phyloP scores from a whole-genome alignment of 2,329 filamentous ascomycete genomes.

The Trichoderma breve region DNA sequence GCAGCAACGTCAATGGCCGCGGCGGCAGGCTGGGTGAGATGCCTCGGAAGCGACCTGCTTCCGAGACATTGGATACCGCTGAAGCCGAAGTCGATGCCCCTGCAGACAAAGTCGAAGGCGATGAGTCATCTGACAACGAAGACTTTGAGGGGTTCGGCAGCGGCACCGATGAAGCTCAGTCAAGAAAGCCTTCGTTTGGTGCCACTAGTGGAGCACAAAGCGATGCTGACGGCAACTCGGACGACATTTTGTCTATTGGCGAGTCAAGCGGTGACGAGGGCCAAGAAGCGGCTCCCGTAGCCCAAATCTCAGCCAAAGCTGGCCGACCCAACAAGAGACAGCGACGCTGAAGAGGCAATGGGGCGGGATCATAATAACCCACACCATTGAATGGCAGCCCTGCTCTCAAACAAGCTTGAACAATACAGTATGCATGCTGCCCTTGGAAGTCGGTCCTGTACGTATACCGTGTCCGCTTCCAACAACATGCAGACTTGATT shows the following conservation, averaged over 20 bases:
- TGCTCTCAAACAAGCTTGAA: not conserved
- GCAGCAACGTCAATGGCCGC: conserved; percentile 62
- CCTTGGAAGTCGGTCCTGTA: not conserved
- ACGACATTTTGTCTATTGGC: conserved; percentile 34
- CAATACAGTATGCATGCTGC: not conserved
- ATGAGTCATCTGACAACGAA: conserved; percentile 35
- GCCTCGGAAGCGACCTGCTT: conserved; percentile 71
- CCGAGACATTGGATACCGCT: conserved; percentile 48
- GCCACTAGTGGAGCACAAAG: conserved; percentile 34
- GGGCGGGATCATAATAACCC: not conserved
- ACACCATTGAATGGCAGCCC: not conserved
- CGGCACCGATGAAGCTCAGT: conserved; percentile 34
- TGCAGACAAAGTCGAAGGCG: conserved; percentile 30
- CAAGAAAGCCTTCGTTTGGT: conserved; percentile 33
- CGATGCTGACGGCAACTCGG: conserved; percentile 42
- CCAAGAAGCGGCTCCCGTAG: conserved; percentile 22
- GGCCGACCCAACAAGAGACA: conserved; percentile 29
- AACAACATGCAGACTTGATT: not conserved
- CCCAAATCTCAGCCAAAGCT: conserved; percentile 7
- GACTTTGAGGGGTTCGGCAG: conserved; percentile 41
- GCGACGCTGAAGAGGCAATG: conserved; percentile 25
- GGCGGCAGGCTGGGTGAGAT: conserved; percentile 83
- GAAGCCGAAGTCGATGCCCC: conserved; percentile 30
- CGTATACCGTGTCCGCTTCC: not conserved
- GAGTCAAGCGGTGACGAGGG: conserved; percentile 38